These are phyloP conservation scores for Backusella luteola DNA, from an alignment of 192 early-diverging fungal genomes.

Conservation along the genomic window DNA sequence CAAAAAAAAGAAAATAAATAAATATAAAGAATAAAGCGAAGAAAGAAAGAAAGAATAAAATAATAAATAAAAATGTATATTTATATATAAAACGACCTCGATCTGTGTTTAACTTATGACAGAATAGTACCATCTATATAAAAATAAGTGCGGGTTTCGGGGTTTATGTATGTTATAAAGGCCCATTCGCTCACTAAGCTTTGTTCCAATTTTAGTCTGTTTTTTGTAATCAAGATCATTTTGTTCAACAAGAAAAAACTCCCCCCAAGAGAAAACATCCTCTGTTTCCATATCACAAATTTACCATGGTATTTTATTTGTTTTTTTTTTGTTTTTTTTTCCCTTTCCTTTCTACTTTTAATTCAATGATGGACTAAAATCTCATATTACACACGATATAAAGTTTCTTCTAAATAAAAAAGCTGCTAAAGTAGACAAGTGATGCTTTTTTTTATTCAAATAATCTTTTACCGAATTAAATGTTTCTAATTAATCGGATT, in stretches of 20 bases:
- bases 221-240: not conserved
- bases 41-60: not conserved
- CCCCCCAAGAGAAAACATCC: not conserved
- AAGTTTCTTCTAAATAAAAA: not conserved
- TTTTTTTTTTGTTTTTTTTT: not conserved
- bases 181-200: not conserved
- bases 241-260: not conserved
- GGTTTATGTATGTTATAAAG: not conserved
- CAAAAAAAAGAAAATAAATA: not conserved
- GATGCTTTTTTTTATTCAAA: not conserved
- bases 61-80: not conserved
- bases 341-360: not conserved
- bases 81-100: not conserved
- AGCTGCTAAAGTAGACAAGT: not conserved
- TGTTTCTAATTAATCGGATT: not conserved
- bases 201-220: constrained; percentile 1
- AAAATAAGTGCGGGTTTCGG: not conserved
- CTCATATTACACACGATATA: not conserved
- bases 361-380: not conserved
- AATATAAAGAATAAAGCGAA: not conserved
- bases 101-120: not conserved
- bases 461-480: not conserved
- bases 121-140: not conserved
- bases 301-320: not conserved
- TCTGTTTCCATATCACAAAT: not conserved